Evolutionary conservation across 805 yeast genomes (phyloP).

Genomic region (Saccharomycopsis sp.): DNA sequence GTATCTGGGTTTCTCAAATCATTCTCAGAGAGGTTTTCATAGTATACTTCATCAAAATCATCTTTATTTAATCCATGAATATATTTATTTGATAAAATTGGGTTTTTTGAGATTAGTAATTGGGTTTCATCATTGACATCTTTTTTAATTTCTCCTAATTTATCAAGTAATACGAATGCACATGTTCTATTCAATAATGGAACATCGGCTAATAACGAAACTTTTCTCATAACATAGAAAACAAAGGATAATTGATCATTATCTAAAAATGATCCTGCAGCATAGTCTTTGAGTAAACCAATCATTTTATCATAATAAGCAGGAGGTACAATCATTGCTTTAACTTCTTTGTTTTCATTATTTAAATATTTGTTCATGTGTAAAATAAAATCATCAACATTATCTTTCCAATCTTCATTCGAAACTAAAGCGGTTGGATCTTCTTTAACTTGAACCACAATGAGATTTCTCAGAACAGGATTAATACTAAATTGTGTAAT

Average conservation of each 20-base stretch:
- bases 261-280: slow-evolving; percentile 46
- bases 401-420: neutral
- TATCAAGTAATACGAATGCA: slow-evolving; percentile 39
- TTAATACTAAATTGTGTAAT: neutral
- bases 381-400: neutral
- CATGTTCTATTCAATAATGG: slow-evolving; percentile 40
- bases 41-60: slow-evolving; percentile 35
- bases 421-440: neutral
- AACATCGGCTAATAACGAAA: slow-evolving; percentile 25
- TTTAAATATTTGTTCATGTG: slow-evolving; percentile 4
- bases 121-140: slow-evolving; percentile 17
- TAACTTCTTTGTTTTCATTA: neutral
- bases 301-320: slow-evolving; percentile 29
- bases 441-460: slow-evolving; percentile 4
- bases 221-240: slow-evolving; percentile 27
- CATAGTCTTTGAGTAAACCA: slow-evolving; percentile 40
- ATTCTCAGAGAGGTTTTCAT: slow-evolving; percentile 24
- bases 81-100: slow-evolving; percentile 30
- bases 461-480: slow-evolving; percentile 6
- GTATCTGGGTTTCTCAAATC: slow-evolving; percentile 4
- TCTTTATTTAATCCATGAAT: slow-evolving; percentile 34
- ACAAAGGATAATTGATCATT: slow-evolving; percentile 40
- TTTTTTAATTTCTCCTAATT: slow-evolving; percentile 6
- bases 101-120: slow-evolving; percentile 41
- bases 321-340: slow-evolving; percentile 19